Base-by-base conservation (phyloP, 2,329 filamentous ascomycete species). In the Xylaria multiplex region DNA sequence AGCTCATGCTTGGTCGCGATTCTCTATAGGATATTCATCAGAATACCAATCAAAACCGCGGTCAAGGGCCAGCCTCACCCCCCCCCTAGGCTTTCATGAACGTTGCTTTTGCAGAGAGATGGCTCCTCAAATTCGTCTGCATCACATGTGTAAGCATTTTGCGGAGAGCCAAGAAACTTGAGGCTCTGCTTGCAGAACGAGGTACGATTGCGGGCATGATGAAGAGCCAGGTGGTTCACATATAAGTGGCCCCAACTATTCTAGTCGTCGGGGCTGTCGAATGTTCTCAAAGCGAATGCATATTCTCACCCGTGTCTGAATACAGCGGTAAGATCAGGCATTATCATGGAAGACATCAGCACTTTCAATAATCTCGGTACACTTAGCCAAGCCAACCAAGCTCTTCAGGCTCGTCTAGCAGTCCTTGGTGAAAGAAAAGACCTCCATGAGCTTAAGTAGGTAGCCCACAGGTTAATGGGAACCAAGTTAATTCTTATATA, bases 401-500 rank as follows among this genome's bases (percentile, higher is more conserved):
- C 54, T 22, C 62, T 65, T 45, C 62, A 65, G 52, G 24, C 49
- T 50, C 62, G 62, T 13, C 50, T 61, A 9, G 57, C 50, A 40
- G 57, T 65, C 6, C 57, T 61, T 14, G 62, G 62, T 22, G 45
- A 61, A 11, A 60, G 62, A 24, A 55, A 52, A 45, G 62, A 65
- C 32, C 62, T 65, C 27, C 62, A 65, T 32, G 62, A 65, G 37
- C 57, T 65, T 19, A 65, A 40, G 62, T 65, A 46, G 11, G 62
- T 56, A 7, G 40, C 27, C 8, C 32, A 14, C 30, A 32, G 11
- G 30, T 45, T 19, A 14, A 40, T 9, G 22, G 19, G 19, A 52
- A 52, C 14, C 4, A 13, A 2, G 35, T 30, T 65, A 45, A 61
- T 30, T 16, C 13, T n/a, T 43, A 35, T 43, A n/a, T 14, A 40